These are phyloP conservation scores for Xylona heveae DNA, from an alignment of 495 filamentous ascomycete genomes.

Conservation along the genomic window DNA sequence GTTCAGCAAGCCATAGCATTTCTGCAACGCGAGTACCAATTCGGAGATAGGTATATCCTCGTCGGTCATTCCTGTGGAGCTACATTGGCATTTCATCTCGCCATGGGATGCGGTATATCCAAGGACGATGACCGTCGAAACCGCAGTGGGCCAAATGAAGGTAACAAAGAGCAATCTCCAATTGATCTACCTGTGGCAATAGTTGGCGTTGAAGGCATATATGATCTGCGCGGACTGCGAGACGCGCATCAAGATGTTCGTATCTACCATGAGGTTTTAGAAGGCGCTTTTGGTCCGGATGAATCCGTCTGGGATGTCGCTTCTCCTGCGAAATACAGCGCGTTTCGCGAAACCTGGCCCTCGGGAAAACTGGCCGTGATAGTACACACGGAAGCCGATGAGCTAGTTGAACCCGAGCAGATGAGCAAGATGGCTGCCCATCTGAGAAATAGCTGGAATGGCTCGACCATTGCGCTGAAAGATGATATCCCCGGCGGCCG, in stretches of 20 bases:
- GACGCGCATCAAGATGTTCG: conserved; percentile 19
- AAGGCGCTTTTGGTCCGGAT: conserved; percentile 39
- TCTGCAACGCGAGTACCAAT: conserved; percentile 31
- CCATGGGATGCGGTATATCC: conserved; percentile 24
- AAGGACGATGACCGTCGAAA: conserved; percentile 8
- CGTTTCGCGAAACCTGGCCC: conserved; percentile 1
- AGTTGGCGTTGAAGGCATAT: conserved; percentile 42
- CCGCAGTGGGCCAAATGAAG: conserved; percentile 7
- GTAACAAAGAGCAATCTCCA: conserved; percentile 2
- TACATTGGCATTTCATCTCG: conserved; percentile 46
- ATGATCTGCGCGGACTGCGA: conserved; percentile 35
- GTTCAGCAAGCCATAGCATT: conserved; percentile 37
- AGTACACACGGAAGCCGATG: conserved; percentile 2
- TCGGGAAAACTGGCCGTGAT: conserved; percentile 1
- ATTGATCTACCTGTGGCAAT: conserved; percentile 22
- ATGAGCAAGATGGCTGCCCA: conserved; percentile 4
- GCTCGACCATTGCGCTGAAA: no score
- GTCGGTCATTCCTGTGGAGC: conserved; percentile 62
- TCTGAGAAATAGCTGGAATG: conserved; percentile 2
- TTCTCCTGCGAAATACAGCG: conserved; percentile 21
- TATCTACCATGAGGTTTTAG: conserved; percentile 37
- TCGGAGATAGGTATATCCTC: conserved; percentile 35
- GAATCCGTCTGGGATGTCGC: conserved; percentile 26
- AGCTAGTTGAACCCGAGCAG: conserved; percentile 6
- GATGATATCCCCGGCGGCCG: conserved; percentile 16